These are phyloP conservation scores for Aechmea fasciata DNA, from an alignment of 176 grass and related monocot species.

Conservation along the genomic window DNA sequence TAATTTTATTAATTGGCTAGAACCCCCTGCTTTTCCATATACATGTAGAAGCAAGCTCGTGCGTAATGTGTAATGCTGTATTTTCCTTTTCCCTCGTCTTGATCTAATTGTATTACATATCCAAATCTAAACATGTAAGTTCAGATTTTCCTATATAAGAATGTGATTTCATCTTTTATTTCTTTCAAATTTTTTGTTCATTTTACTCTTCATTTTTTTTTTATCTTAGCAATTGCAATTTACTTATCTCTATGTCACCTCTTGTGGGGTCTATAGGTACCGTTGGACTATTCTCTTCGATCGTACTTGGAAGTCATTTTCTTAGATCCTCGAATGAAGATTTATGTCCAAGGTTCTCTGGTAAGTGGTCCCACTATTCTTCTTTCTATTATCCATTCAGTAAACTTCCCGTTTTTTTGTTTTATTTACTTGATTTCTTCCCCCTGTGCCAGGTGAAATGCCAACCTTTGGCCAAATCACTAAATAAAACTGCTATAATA, in stretches of 20 bases:
- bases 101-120: no score
- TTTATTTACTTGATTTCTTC: constrained; percentile 16
- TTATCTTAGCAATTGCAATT: not conserved
- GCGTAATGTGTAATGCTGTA: not conserved
- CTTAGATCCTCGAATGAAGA: constrained; percentile 77
- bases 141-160: not conserved
- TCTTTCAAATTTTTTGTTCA: not conserved
- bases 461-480: constrained; percentile 49
- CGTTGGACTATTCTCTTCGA: constrained; percentile 79
- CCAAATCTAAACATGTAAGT: no score
- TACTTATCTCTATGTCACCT: not conserved
- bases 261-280: constrained; percentile 47
- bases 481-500: constrained; percentile 67
- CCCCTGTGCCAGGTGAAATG: constrained; percentile 52
- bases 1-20: not conserved
- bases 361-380: constrained; percentile 33
- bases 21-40: not conserved
- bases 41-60: not conserved
- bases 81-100: not conserved
- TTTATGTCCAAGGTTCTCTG: constrained; percentile 59
- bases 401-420: not conserved
- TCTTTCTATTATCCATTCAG: not conserved
- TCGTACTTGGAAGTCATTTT: constrained; percentile 83
- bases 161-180: not conserved
- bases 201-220: not conserved